phyloP scores from a whole-genome alignment of 371 early-diverging fungal genomes.

The Mortierella sp. region DNA sequence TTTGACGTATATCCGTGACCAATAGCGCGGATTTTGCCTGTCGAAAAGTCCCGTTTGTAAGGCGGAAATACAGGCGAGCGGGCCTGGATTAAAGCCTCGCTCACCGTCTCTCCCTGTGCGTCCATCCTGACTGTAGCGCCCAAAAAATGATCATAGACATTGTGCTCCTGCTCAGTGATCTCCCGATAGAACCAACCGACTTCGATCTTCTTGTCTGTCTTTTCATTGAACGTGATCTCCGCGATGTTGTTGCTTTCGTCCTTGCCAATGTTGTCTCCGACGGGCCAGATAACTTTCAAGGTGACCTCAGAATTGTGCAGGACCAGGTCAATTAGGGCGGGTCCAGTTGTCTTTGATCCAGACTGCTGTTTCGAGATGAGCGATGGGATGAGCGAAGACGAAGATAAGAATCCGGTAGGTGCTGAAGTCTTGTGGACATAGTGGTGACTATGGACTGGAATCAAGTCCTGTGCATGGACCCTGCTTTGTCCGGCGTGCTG shows the following conservation, averaged over 20 bases:
- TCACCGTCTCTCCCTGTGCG: conserved; percentile 29
- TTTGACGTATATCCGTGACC: conserved; percentile 47
- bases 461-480: conserved; percentile 21
- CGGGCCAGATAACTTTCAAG: conserved; percentile 43
- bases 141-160: conserved; percentile 31
- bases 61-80: conserved; percentile 51
- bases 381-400: conserved; percentile 17
- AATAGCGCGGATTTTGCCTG: conserved; percentile 16
- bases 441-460: conserved; percentile 24
- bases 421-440: conserved; percentile 30
- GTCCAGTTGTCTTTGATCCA: conserved; percentile 14
- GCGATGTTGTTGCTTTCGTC: conserved; percentile 5
- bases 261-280: conserved; percentile 5
- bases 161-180: conserved; percentile 34
- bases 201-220: conserved; percentile 33
- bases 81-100: conserved; percentile 41
- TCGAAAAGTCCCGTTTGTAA: conserved; percentile 27
- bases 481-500: not conserved
- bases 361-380: conserved; percentile 37
- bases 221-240: conserved; percentile 25
- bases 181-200: conserved; percentile 53
- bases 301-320: conserved; percentile 15
- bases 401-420: conserved; percentile 30
- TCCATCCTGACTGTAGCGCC: conserved; percentile 48
- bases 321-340: conserved; percentile 47